A percentile compares a stretch with the other conserved stretches of the same genome.
Conservation (phyloP, 192 early-diverging fungal species). For the Entomortierella beljakovae region DNA sequence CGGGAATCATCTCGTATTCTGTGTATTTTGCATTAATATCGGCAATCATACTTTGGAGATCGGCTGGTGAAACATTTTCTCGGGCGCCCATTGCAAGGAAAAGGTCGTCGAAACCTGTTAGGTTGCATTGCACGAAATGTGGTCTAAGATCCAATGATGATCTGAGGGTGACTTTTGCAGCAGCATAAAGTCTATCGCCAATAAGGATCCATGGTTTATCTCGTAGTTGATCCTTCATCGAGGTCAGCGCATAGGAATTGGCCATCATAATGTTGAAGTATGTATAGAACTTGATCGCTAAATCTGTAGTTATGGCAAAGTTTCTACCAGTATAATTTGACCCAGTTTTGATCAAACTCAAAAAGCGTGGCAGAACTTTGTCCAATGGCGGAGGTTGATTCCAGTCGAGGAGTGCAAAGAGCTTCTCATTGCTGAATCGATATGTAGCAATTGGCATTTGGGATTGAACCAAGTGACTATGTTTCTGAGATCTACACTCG, state of each 20-base stretch:
- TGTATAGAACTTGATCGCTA: no score
- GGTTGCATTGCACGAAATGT: slow-evolving; percentile 8
- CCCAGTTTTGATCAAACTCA: background rate
- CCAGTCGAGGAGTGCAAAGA: slow-evolving; percentile 32
- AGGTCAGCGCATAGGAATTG: background rate
- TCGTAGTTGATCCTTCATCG: background rate
- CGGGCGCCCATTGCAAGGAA: slow-evolving; percentile 28
- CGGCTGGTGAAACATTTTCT: background rate
- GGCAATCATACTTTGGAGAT: slow-evolving; percentile 3
- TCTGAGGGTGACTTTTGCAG: slow-evolving; percentile 12
- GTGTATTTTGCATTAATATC: background rate
- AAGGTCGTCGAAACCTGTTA: background rate
- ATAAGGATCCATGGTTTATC: slow-evolving; percentile 15
- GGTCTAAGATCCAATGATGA: slow-evolving; percentile 8
- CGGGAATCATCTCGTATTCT: background rate
- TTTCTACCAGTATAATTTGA: no score
- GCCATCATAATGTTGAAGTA: no score
- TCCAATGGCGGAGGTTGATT: slow-evolving; percentile 23
- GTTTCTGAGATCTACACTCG: slow-evolving; percentile 11
- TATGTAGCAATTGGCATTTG: background rate
- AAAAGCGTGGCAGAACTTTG: slow-evolving; percentile 21
- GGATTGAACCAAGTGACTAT: background rate
- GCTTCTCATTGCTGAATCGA: background rate
- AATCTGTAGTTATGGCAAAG: no score
- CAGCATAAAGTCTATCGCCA: slow-evolving; percentile 1